Evolutionary conservation across 108 stramenopile species (phyloP).

Genomic region (Fragilariopsis cylindrus): DNA sequence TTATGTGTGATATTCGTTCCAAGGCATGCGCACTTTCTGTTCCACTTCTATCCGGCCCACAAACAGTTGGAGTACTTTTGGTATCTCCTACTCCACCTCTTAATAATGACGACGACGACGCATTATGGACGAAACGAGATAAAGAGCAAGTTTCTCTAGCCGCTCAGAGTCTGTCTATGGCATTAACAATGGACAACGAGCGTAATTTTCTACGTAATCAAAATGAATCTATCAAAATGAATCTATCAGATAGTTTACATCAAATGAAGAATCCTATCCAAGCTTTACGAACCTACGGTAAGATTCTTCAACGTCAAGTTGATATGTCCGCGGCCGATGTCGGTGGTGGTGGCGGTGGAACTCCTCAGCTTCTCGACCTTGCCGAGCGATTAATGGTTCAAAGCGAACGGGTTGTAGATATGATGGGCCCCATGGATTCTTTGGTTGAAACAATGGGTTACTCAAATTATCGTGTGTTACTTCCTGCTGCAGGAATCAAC

Average conservation of each 20-base stretch:
- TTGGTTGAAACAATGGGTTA: conserved; percentile 49
- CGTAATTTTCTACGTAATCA: conserved; percentile 45
- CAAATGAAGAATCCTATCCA: conserved; percentile 91
- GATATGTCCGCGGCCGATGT: conserved; percentile 36
- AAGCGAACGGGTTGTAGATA: conserved; percentile 79
- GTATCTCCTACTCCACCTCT: conserved; percentile 37
- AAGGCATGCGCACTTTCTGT: conserved; percentile 62
- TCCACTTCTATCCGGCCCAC: conserved; percentile 75
- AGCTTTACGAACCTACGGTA: conserved; percentile 81
- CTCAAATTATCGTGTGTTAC: conserved; percentile 12
- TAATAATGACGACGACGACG: conserved; percentile 14
- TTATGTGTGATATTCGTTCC: conserved; percentile 45
- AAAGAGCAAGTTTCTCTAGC: conserved; percentile 67
- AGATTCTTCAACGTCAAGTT: conserved; percentile 73
- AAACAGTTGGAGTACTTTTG: conserved; percentile 74
- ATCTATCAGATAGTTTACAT: conserved; percentile 77
- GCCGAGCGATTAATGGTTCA: conserved; percentile 77
- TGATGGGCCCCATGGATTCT: conserved; percentile 74
- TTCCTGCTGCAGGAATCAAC: conserved; percentile 14
- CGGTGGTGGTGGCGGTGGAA: conserved; percentile 18
- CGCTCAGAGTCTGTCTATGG: conserved; percentile 75
- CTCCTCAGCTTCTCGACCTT: conserved; percentile 56
- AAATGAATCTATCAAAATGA: conserved; percentile 56
- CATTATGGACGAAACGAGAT: conserved; percentile 61
- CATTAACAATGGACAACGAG: conserved; percentile 82